Percentiles rank a stretch among this genome's conserved stretches.
These are phyloP conservation scores for Mycena vulgaris DNA, from an alignment of 768 basidiomycete species.

Conservation along the genomic window DNA sequence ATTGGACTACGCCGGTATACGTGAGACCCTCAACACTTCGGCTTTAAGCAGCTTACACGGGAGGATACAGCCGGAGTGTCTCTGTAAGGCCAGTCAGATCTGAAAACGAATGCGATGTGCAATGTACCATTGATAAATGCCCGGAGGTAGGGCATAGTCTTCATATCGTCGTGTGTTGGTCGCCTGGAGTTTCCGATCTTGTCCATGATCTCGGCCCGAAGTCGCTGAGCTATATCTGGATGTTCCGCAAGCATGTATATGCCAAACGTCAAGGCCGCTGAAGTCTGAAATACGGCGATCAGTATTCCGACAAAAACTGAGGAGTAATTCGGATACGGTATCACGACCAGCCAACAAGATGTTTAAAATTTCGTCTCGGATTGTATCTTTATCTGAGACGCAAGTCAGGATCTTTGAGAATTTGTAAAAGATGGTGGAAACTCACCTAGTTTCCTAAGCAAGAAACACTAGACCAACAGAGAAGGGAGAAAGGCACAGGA, in stretches of 20 bases:
- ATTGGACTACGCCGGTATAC: too few species aligned
- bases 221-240: conserved; percentile 48
- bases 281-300: conserved; percentile 47
- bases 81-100: not conserved
- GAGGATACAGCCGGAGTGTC: conserved; percentile 33
- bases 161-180: conserved; percentile 55
- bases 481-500: too few species aligned
- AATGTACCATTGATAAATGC: conserved; percentile 50
- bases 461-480: too few species aligned
- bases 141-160: conserved; percentile 57
- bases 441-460: too few species aligned
- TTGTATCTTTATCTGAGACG: too few species aligned
- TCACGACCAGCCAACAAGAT: too few species aligned
- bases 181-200: conserved; percentile 47
- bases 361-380: too few species aligned
- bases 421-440: too few species aligned
- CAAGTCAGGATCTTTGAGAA: too few species aligned
- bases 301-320: too few species aligned
- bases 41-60: conserved; percentile 36
- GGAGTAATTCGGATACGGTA: too few species aligned
- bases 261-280: conserved; percentile 51
- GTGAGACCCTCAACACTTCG: too few species aligned
- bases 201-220: conserved; percentile 54
- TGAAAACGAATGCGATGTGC: not conserved
- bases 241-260: conserved; percentile 59